Evolutionary conservation across 192 early-diverging fungal species (phyloP).

Genomic region (Coemansia sp.): DNA sequence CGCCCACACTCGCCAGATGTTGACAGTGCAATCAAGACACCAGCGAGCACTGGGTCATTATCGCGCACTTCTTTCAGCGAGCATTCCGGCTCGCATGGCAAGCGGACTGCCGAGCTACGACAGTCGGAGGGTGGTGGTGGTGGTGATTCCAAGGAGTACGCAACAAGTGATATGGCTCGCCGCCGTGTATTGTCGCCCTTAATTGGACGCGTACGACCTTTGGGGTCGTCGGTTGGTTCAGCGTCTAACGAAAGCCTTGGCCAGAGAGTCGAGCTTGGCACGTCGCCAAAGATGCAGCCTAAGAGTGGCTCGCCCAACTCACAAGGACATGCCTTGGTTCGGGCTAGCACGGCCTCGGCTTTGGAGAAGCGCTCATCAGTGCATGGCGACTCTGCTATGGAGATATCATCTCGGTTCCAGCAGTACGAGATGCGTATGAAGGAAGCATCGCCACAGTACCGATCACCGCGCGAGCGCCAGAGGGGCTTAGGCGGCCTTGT

Average conservation of each 20-base stretch:
- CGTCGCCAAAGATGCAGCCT: conserved; percentile 13
- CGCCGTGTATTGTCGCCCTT: conserved; percentile 31
- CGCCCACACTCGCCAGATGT: conserved; percentile 37
- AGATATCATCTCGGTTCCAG: conserved; percentile 41
- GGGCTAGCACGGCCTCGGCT: neutral
- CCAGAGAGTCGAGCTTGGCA: conserved; percentile 7
- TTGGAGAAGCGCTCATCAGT: conserved; percentile 18
- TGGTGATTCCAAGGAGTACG: neutral
- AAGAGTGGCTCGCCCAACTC: conserved; percentile 11
- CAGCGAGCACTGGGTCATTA: neutral
- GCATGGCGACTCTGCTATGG: conserved; percentile 33
- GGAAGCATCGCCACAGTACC: conserved; percentile 29
- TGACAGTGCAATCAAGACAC: conserved; percentile 13
- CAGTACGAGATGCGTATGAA: conserved; percentile 35
- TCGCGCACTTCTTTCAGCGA: neutral
- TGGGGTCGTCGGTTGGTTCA: neutral
- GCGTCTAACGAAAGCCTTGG: conserved; percentile 13
- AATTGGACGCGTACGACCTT: conserved; percentile 14
- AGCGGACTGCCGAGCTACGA: conserved; percentile 2
- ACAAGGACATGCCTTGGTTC: conserved; percentile 5
- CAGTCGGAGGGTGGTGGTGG: neutral
- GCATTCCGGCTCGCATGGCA: conserved; percentile 8
- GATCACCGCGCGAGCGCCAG: conserved; percentile 39
- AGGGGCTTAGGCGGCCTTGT: conserved; percentile 3
- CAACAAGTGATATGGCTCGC: neutral